Evolutionary conservation across 1,284 basidiomycete genomes (phyloP).

Genomic region (Ceratobasidium sp.): DNA sequence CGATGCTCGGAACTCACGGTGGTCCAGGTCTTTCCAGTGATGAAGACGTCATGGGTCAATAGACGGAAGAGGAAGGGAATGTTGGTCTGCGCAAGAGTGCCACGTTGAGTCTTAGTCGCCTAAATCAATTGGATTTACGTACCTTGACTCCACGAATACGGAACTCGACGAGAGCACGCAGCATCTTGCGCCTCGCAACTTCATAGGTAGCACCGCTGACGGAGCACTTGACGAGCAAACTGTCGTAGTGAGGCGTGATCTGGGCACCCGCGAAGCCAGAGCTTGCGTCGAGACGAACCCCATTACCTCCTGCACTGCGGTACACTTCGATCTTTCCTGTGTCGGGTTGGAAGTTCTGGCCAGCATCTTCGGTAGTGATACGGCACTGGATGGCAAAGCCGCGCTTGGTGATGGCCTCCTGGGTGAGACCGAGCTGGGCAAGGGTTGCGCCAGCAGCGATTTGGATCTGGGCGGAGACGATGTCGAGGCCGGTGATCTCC

Average conservation of each 20-base stretch:
- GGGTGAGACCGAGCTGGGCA: conserved; percentile 94
- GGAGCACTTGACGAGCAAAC: conserved; percentile 95
- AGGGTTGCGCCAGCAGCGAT: conserved; percentile 97
- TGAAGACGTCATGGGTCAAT: conserved; percentile 97
- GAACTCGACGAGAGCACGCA: conserved; percentile 98
- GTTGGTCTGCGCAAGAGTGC: conserved; percentile 77
- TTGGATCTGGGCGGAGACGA: conserved; percentile 98
- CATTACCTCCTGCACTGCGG: conserved; percentile 97
- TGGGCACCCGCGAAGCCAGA: conserved; percentile 99
- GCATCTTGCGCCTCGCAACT: conserved; percentile 98
- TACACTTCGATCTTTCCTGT: conserved; percentile 99
- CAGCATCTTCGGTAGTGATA: conserved; percentile 98
- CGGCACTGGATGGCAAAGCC: conserved; percentile 99
- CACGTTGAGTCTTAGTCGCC: neutral
- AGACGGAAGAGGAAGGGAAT: conserved; percentile 99
- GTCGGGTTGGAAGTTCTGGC: conserved; percentile 93
- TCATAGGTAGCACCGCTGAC: conserved; percentile 98
- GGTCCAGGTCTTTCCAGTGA: conserved; percentile 97
- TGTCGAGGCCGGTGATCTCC: conserved; percentile 99
- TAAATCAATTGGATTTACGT: conserved; percentile 39
- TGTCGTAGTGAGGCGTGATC: conserved; percentile 99
- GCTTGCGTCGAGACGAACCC: conserved; percentile 95
- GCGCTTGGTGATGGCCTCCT: conserved; percentile 94
- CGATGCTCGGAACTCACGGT: conserved; percentile 81
- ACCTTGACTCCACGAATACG: conserved; percentile 99